Base-by-base conservation (phyloP, 345 rosid species). In the Lumnitzera littorea region DNA sequence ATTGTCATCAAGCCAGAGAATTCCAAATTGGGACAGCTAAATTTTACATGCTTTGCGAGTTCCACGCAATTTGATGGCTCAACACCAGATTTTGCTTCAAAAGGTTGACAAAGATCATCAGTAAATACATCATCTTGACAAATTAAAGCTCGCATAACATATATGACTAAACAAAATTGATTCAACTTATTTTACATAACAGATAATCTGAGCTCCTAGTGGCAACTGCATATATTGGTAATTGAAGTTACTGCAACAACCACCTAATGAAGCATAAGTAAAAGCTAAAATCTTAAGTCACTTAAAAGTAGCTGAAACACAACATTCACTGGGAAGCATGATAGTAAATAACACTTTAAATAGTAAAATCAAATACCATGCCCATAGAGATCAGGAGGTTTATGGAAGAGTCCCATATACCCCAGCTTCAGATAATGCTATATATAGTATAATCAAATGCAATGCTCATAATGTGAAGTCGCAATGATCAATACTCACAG, bases 1-100 rank as follows among this genome's bases (percentile, higher is more conserved):
- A 91, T 91, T 12, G 98, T 91, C 98, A 91, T 91, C 60, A 91
- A 75, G 46, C 95, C 98, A 17, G 96, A 89, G 73, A 89, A 82
- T 27, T 64, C 71, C 65, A 91, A 70, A 77, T 83, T 81, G 0
- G 95, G 94, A 70, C 98, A 91, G 14, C 3, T 73, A 51, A 50
- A 60, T 65, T 84, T 87, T 56, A 91, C 81, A 70, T 89, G 70
- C 70, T 81, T 85, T 29, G 81, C 98, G 25, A 91, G 81, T 78
- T 67, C 82, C 55, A 82, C 72, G 68, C 96, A 87, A 56, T 64
- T 78, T 24, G 91, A 78, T 53, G 98, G 96, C 63, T 84, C 85
- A 14, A 85, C 69, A 41, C 98, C 96, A 51, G 91, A 85, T 73
- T 92, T 92, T 57, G 98, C 98, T 92, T 85, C 72, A 80, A 56